Evolutionary conservation across 495 filamentous ascomycete genomes (phyloP).

Genomic region (Aspergillus diversus): DNA sequence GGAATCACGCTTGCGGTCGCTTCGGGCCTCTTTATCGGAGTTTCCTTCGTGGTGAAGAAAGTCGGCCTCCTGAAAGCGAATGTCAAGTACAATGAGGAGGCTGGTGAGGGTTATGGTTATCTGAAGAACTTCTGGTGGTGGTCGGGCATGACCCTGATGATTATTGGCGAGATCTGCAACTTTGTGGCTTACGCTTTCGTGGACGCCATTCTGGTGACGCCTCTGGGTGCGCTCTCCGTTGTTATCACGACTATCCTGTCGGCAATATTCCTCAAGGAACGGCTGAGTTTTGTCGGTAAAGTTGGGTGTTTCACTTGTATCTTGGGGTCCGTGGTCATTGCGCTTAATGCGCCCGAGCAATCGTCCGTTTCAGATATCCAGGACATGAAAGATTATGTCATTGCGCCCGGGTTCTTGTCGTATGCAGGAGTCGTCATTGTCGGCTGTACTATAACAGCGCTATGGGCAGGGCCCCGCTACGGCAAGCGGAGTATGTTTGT

Average conservation of each 20-base stretch:
- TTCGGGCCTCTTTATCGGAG: constrained; percentile 91
- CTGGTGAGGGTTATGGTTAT: constrained; percentile 97
- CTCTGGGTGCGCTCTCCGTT: constrained; percentile 91
- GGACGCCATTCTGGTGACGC: constrained; percentile 95
- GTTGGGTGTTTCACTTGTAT: constrained; percentile 96
- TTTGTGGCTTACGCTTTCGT: constrained; percentile 97
- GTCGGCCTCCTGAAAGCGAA: constrained; percentile 88
- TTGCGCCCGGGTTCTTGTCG: constrained; percentile 81
- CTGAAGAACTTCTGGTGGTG: constrained; percentile 97
- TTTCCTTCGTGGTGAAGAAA: constrained; percentile 97
- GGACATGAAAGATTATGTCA: constrained; percentile 87
- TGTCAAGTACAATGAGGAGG: constrained; percentile 93
- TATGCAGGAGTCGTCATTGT: constrained; percentile 86
- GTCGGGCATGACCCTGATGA: constrained; percentile 96
- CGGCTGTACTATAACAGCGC: constrained; percentile 67
- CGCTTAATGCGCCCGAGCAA: constrained; percentile 87
- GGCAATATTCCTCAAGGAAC: constrained; percentile 94
- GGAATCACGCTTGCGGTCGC: constrained; percentile 85
- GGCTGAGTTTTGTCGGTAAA: constrained; percentile 93
- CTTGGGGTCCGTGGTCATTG: constrained; percentile 89
- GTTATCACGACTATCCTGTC: constrained; percentile 92
- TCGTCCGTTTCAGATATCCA: constrained; percentile 87
- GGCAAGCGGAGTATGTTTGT: constrained; percentile 98
- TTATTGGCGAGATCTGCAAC: constrained; percentile 94
- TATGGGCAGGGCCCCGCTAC: constrained; percentile 87